Evolutionary conservation across 306 rosid species (phyloP).

Genomic region (Sicyos baderoa): DNA sequence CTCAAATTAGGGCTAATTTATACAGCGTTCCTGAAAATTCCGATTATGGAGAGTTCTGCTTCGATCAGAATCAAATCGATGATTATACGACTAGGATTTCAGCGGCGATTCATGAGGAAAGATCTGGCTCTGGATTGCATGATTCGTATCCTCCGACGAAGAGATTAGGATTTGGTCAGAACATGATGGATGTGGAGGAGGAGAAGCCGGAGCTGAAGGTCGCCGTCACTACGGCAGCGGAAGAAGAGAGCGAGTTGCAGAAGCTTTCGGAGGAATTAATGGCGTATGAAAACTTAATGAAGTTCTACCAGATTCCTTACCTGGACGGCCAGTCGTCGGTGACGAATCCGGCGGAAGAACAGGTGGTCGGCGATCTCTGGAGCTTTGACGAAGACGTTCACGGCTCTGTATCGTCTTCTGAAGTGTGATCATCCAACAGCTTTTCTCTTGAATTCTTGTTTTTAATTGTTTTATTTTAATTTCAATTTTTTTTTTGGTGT

Average conservation of each 20-base stretch:
- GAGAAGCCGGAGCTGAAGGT: conserved; percentile 18
- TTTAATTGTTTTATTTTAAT: neutral
- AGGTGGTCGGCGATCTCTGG: conserved; percentile 63
- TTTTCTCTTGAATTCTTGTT: neutral
- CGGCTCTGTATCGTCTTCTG: conserved; percentile 1
- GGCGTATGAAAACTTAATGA: conserved; percentile 79
- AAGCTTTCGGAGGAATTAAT: conserved; percentile 73
- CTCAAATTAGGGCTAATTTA: conserved; percentile 1
- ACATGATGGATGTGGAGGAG: neutral
- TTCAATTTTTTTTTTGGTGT: neutral
- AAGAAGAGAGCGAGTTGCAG: conserved; percentile 39
- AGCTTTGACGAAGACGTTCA: conserved; percentile 45
- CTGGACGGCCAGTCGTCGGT: conserved; percentile 57
- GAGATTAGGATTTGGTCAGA: conserved; percentile 19
- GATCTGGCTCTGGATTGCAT: conserved; percentile 34
- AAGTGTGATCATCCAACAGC: neutral
- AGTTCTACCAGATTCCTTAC: conserved; percentile 75
- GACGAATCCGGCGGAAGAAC: conserved; percentile 40
- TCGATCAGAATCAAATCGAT: conserved; percentile 45
- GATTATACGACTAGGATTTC: conserved; percentile 21
- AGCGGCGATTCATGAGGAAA: conserved; percentile 29
- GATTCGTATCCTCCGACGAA: conserved; percentile 26
- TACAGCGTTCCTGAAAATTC: conserved; percentile 21
- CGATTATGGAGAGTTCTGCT: conserved; percentile 42
- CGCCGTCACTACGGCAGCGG: neutral